Evolutionary conservation across 352 stramenopile species (phyloP), one percentile per base, ranked within the genome.

Genomic region (Phytopythium oedochilum): DNA sequence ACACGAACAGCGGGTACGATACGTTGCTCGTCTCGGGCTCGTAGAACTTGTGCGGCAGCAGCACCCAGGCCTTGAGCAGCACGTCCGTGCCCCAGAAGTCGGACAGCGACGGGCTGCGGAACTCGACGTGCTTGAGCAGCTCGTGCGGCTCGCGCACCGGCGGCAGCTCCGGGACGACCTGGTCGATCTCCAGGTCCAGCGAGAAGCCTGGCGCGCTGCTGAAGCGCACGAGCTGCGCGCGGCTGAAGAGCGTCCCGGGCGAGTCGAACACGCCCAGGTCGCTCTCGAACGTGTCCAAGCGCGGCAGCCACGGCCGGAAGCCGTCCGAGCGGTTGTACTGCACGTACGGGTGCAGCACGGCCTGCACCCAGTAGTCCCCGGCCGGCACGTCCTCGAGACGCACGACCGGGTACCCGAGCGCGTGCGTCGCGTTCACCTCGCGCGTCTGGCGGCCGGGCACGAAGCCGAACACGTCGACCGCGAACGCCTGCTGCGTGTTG

Each of bases 31-130:
- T 78, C 4, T 55, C 60, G 0, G 66, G 45, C 26, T 86, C 75
- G n/a, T 75, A 86, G 55, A 90, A 90, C 25, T 72, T 72, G 59
- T 86, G 67, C 15, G 79, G 79, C 40, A 90, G 67, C 59, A 90
- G 46, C 23, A 90, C 63, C 79, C 79, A 90, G 15, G 79, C 79
- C 40, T 90, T 83, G 6, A 90, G 63, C 40, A 61, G 78, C 14
- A 90, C 75, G 44, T 90, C 79, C 1, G 70, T 83, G 17, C 76
- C 79, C 79, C 79, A 90, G 55, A 90, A 90, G 34, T 68, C 25
- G 5, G 79, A 90, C 38, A 90, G 53, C 54, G 70, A 71, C 20
- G 63, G 57, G 29, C 75, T 88, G 29, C 77, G 76, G 69, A 87
- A 86, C 36, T 66, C 63, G 44, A 90, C 70, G 62, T 90, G 79